Evolutionary conservation across 805 yeast species (phyloP).

Genomic region (Zygosaccharomyces lentus): DNA sequence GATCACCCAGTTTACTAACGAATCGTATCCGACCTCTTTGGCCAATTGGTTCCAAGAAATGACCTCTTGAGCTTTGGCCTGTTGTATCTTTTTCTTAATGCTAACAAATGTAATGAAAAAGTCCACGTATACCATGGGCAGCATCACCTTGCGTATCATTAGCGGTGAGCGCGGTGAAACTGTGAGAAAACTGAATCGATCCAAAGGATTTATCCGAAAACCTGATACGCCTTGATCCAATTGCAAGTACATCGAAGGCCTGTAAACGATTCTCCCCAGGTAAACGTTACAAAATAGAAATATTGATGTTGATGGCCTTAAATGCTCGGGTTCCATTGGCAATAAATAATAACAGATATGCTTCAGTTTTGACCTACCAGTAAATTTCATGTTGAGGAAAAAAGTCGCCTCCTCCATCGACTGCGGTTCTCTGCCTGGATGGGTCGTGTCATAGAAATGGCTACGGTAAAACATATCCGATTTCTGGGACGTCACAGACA

Average conservation of each 20-base stretch:
- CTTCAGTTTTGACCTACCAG: constrained; percentile 16
- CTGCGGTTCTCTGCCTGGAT: constrained; percentile 9
- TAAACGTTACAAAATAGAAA: constrained; percentile 10
- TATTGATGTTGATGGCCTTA: constrained; percentile 10
- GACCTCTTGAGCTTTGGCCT: constrained; percentile 11
- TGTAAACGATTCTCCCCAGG: constrained; percentile 12
- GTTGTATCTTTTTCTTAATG: constrained; percentile 16
- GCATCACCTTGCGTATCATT: constrained; percentile 60
- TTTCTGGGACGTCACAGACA: constrained; percentile 3
- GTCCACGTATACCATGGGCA: constrained; percentile 20
- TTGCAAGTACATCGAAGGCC: constrained; percentile 21
- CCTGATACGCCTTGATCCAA: constrained; percentile 20
- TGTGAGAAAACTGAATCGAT: constrained; percentile 50
- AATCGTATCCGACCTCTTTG: constrained; percentile 14
- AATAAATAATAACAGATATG: constrained; percentile 24
- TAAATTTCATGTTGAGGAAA: constrained; percentile 12
- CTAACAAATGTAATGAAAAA: constrained; percentile 19
- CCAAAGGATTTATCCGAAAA: constrained; percentile 29
- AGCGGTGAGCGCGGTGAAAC: constrained; percentile 84
- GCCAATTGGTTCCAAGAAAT: constrained; percentile 22
- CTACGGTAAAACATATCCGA: constrained; percentile 6
- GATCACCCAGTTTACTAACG: constrained; percentile 13
- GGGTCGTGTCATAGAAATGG: not conserved
- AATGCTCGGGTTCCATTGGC: constrained; percentile 19
- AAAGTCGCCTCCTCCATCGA: constrained; percentile 16